Percentiles rank a stretch among this genome's conserved stretches.
These are phyloP conservation scores for Brasilioporus rufonigricans DNA, from an alignment of 768 basidiomycete species.

Conservation along the genomic window DNA sequence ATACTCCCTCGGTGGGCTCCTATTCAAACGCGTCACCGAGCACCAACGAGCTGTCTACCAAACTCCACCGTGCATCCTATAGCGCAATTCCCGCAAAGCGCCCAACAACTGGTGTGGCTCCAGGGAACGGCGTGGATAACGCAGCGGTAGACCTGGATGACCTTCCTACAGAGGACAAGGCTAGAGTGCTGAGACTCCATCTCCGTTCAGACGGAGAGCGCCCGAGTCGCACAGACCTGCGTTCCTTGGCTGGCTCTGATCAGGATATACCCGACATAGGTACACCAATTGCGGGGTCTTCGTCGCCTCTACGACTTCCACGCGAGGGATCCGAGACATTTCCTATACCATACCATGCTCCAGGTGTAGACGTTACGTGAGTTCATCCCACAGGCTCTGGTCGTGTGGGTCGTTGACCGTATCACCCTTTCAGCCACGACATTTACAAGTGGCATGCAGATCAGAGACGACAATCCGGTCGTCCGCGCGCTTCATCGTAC, in stretches of 20 bases:
- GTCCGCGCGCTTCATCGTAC: constrained; percentile 71
- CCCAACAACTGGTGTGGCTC: constrained; percentile 27
- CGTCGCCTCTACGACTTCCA: constrained; percentile 26
- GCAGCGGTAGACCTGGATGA: constrained; percentile 47
- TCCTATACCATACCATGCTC: constrained; percentile 84
- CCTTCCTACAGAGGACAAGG: constrained; percentile 81
- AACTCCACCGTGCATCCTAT: constrained; percentile 25
- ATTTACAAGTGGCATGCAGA: constrained; percentile 96
- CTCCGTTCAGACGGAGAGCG: constrained; percentile 71
- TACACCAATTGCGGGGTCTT: constrained; percentile 22
- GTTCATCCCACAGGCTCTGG: constrained; percentile 33
- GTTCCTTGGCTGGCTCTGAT: constrained; percentile 25
- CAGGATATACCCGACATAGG: constrained; percentile 17
- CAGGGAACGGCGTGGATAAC: constrained; percentile 32
- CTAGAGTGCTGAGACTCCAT: constrained; percentile 74
- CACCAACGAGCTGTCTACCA: constrained; percentile 10
- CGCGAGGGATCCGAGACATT: constrained; percentile 66
- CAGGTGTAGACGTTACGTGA: constrained; percentile 91
- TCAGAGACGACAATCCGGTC: constrained; percentile 55
- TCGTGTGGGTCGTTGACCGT: constrained; percentile 9
- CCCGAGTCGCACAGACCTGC: constrained; percentile 23
- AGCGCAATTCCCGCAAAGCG: constrained; percentile 41
- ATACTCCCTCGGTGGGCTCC: constrained; percentile 43
- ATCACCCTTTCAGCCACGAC: constrained; percentile 56
- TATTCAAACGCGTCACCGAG: constrained; percentile 11